Evolutionary conservation across 2,329 filamentous ascomycete species (phyloP).

Genomic region (Alternaria arbusti): DNA sequence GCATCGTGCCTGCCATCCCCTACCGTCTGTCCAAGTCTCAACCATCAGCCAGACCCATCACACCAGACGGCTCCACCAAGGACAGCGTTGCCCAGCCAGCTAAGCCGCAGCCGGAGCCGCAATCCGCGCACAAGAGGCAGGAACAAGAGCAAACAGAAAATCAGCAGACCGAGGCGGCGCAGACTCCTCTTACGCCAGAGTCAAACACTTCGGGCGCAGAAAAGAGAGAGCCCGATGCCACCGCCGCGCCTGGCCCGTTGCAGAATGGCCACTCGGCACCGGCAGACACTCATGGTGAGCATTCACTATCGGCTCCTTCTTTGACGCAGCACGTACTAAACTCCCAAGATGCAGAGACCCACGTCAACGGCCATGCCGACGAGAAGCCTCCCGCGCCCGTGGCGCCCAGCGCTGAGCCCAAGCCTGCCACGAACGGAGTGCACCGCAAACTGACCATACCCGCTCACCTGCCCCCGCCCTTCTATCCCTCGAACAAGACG

Average conservation of each 20-base stretch:
- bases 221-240: conserved; percentile 17
- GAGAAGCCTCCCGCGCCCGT: conserved; percentile 4
- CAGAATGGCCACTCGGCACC: conserved; percentile 23
- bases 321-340: neutral
- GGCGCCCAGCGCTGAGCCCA: conserved; percentile 18
- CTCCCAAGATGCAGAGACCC: neutral
- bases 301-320: neutral
- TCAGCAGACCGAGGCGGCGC: conserved; percentile 11
- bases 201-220: conserved; percentile 27
- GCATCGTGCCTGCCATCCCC: conserved; percentile 49
- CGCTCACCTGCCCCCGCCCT: conserved; percentile 44
- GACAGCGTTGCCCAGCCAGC: conserved; percentile 21
- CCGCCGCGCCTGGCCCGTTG: conserved; percentile 16
- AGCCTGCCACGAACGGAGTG: conserved; percentile 27
- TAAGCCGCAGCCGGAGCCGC: conserved; percentile 17
- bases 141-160: conserved; percentile 19
- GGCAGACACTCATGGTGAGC: conserved; percentile 29
- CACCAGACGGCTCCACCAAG: conserved; percentile 34
- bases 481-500: conserved; percentile 40
- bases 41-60: conserved; percentile 34
- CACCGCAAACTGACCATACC: conserved; percentile 30
- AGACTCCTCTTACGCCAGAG: conserved; percentile 38
- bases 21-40: conserved; percentile 40
- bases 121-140: conserved; percentile 18
- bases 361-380: conserved; percentile 9